These are phyloP conservation scores for Smallanthus sonchifolius DNA, from an alignment of 129 eudicot genomes.

Conservation along the genomic window DNA sequence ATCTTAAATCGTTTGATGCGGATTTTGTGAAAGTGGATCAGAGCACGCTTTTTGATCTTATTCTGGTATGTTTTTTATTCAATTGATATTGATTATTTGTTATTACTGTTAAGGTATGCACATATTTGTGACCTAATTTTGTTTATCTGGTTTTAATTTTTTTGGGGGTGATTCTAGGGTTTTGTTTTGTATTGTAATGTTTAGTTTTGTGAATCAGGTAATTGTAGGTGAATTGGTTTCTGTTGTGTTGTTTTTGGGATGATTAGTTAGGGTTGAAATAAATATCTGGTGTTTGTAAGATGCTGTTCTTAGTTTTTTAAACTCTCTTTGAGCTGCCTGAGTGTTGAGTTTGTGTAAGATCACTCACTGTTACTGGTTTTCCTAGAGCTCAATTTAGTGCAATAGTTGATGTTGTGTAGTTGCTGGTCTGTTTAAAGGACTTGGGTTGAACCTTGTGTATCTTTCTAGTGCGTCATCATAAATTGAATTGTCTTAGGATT, in stretches of 20 bases:
- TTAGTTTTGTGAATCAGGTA: background rate
- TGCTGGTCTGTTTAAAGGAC: background rate
- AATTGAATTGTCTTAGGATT: background rate
- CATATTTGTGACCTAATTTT: background rate
- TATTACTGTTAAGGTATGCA: background rate
- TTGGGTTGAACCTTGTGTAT: background rate
- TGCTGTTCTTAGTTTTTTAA: background rate
- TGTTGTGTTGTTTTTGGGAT: background rate
- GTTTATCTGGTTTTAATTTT: background rate
- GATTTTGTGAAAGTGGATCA: conserved; percentile 71
- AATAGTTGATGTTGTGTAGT: background rate
- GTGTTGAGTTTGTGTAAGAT: background rate
- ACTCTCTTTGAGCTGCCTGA: background rate
- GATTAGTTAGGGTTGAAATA: background rate
- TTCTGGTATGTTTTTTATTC: conserved; percentile 35
- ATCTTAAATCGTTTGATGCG: conserved; percentile 52
- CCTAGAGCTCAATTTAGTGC: background rate
- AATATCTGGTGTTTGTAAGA: background rate
- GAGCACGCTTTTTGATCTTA: conserved; percentile 59
- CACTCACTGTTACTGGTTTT: background rate
- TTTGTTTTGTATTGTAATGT: background rate
- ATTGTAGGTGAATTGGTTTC: background rate
- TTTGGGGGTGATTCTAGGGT: conserved; percentile 7
- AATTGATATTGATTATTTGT: background rate
- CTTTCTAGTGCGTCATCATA: background rate